Conservation (phyloP, 1,284 basidiomycete species). For the Ganoderma lucidum region DNA sequence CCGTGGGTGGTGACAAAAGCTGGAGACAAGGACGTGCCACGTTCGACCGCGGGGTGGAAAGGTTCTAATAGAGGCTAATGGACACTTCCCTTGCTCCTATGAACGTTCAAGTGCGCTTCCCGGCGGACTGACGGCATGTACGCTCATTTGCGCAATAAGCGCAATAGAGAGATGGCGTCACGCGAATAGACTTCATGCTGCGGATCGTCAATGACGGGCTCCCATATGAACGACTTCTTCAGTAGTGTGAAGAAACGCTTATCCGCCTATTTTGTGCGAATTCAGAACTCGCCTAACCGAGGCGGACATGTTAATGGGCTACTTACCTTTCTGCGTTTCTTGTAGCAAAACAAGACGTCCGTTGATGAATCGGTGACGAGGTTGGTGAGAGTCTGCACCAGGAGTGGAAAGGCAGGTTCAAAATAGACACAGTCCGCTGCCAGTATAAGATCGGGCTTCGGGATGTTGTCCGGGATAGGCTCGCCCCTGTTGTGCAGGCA, state of each 20-base stretch:
- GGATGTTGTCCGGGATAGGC: constrained; percentile 51
- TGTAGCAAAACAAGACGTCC: constrained; percentile 91
- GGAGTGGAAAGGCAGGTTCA: constrained; percentile 91
- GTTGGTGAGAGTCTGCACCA: constrained; percentile 82
- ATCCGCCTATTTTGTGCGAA: constrained; percentile 72
- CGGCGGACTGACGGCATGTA: not conserved
- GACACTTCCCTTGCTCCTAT: not conserved
- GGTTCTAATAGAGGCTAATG: not conserved
- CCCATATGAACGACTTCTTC: constrained; percentile 85
- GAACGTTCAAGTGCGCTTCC: no score
- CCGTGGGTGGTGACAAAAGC: not conserved
- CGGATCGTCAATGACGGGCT: constrained; percentile 61
- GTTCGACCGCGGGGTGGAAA: not conserved
- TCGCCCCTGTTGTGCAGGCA: constrained; percentile 56
- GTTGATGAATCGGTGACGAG: constrained; percentile 60
- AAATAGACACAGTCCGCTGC: constrained; percentile 97
- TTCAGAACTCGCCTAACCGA: not conserved
- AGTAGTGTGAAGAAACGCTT: constrained; percentile 88
- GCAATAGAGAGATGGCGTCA: constrained; percentile 51
- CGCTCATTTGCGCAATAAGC: constrained; percentile 37
- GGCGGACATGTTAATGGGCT: not conserved
- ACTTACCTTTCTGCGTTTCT: constrained; percentile 88
- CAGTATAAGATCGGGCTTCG: constrained; percentile 73
- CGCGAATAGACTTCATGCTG: constrained; percentile 46
- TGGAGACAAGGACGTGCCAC: not conserved